Evolutionary conservation across 2,329 filamentous ascomycete genomes (phyloP).

Genomic region (Lasiodiplodia theobromae): DNA sequence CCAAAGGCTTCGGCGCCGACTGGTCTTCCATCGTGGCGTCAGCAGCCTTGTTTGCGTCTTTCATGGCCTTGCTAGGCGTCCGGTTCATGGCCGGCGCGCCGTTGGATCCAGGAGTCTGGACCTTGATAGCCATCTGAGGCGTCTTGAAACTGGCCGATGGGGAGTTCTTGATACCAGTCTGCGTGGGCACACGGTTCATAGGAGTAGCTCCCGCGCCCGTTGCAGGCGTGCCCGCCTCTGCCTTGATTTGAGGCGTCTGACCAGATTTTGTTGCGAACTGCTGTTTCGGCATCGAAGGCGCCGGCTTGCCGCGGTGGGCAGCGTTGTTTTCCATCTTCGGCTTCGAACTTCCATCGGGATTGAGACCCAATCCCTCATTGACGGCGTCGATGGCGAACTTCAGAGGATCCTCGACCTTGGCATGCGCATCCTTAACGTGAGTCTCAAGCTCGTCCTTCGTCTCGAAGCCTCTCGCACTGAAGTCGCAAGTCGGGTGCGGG

Average conservation of each 20-base stretch:
- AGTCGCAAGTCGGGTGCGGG: slow-evolving; percentile 59
- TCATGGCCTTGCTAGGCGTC: slow-evolving; percentile 27
- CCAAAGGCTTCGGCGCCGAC: slow-evolving; percentile 1
- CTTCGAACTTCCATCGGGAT: slow-evolving; percentile 55
- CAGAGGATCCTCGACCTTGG: slow-evolving; percentile 61
- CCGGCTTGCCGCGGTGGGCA: slow-evolving; percentile 35
- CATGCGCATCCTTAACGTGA: slow-evolving; percentile 62
- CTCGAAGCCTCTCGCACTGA: slow-evolving; percentile 61
- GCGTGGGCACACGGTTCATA: slow-evolving; percentile 47
- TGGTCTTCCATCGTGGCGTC: slow-evolving; percentile 8
- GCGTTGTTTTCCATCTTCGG: slow-evolving; percentile 38
- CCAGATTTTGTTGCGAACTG: slow-evolving; percentile 43
- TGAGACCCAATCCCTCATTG: slow-evolving; percentile 56
- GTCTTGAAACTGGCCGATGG: slow-evolving; percentile 48
- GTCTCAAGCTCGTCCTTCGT: slow-evolving; percentile 62
- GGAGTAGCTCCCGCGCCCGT: slow-evolving; percentile 43
- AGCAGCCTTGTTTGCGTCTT: slow-evolving; percentile 7
- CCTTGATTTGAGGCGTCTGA: slow-evolving; percentile 42
- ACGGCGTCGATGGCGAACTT: slow-evolving; percentile 63
- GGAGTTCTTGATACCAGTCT: slow-evolving; percentile 47
- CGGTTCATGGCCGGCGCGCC: slow-evolving; percentile 23
- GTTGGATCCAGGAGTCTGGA: slow-evolving; percentile 42
- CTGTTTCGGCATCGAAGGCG: slow-evolving; percentile 36
- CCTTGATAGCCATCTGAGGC: slow-evolving; percentile 44
- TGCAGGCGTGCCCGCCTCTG: slow-evolving; percentile 46